A percentile compares a stretch with the other conserved stretches of the same genome.
phyloP scores from a whole-genome alignment of 257 asterid species.

The Gentiana straminea region DNA sequence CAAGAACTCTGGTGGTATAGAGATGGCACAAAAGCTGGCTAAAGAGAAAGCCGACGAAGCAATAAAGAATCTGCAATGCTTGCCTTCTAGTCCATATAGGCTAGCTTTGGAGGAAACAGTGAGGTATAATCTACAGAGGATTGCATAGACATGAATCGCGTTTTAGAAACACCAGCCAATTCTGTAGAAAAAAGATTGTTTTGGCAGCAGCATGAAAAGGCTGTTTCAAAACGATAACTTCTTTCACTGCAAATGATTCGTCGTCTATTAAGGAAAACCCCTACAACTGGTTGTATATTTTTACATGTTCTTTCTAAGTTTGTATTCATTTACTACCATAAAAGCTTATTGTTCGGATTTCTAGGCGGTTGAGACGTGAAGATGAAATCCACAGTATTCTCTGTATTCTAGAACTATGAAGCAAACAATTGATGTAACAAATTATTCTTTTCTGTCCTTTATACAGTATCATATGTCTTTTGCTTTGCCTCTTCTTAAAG shows the following conservation, averaged over 20 bases:
- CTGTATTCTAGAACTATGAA: conserved; percentile 17
- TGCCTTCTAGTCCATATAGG: conserved; percentile 52
- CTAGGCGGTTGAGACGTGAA: conserved; percentile 26
- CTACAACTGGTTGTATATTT: conserved; percentile 11
- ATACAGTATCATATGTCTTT: not conserved
- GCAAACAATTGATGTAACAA: not conserved
- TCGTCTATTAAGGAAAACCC: not conserved
- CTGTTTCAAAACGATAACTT: not conserved
- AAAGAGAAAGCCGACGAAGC: conserved; percentile 63
- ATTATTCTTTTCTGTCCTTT: conserved; percentile 2
- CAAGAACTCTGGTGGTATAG: conserved; percentile 65
- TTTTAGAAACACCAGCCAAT: not conserved
- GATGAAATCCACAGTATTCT: conserved; percentile 19
- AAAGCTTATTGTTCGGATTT: conserved; percentile 7
- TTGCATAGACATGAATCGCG: conserved; percentile 23
- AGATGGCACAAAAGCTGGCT: conserved; percentile 66
- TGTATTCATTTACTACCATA: conserved; percentile 13
- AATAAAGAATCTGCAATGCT: conserved; percentile 45
- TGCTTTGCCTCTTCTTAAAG: not conserved
- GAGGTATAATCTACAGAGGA: conserved; percentile 63
- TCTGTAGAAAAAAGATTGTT: not conserved
- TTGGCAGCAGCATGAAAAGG: not conserved
- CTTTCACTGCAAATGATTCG: conserved; percentile 5
- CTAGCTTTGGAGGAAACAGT: conserved; percentile 59
- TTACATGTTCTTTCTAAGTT: conserved; percentile 5